Percentiles rank a stretch among this genome's conserved stretches.
phyloP scores from a whole-genome alignment of 2,329 filamentous ascomycete species.

The Alternaria sp. region DNA sequence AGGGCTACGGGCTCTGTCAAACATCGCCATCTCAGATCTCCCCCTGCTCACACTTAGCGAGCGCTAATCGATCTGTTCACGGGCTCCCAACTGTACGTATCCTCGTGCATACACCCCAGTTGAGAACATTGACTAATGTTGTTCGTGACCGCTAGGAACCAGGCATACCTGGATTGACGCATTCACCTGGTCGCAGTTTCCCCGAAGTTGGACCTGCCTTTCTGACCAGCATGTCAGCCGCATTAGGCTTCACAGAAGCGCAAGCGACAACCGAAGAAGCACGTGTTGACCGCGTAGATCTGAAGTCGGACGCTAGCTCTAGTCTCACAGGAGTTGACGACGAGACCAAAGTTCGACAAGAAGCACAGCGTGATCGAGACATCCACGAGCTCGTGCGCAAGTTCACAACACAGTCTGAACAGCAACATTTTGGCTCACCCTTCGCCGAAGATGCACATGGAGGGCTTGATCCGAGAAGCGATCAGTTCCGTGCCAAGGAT shows the following conservation, averaged over 20 bases:
- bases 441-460: constrained; percentile 46
- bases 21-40: background rate
- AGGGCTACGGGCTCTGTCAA: background rate
- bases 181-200: background rate
- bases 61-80: background rate
- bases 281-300: background rate
- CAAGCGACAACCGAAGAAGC: background rate
- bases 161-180: background rate
- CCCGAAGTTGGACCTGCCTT: background rate
- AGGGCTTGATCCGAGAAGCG: constrained; percentile 50
- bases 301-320: constrained; percentile 16
- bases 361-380: constrained; percentile 20
- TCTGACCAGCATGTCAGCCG: constrained; percentile 3
- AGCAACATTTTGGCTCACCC: constrained; percentile 40
- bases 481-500: constrained; percentile 50
- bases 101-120: background rate
- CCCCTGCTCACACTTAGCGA: background rate
- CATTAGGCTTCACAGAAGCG: background rate
- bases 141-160: background rate
- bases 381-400: constrained; percentile 47
- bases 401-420: constrained; percentile 40
- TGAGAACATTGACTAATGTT: background rate
- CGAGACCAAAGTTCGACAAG: background rate
- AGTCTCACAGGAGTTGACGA: background rate
- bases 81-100: background rate